Base-by-base conservation (phyloP, 2,329 filamentous ascomycete species). In the Aureobasidium sp. region DNA sequence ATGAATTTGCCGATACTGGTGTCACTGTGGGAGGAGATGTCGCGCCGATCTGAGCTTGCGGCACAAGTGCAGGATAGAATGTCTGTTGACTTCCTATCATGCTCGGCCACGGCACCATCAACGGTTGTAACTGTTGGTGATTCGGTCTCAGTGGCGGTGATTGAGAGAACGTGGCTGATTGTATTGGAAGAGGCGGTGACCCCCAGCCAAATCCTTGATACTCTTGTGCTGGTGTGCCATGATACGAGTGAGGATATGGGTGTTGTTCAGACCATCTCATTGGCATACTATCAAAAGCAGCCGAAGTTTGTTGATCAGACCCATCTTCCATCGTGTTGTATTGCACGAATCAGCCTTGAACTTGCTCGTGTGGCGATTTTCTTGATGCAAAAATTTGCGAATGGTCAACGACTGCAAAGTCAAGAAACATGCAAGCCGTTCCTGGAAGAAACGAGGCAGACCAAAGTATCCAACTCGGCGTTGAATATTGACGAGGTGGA, bases 41-140 rank as follows among this genome's bases (percentile, higher is more conserved):
- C 27, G 77, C 74, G 16, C 63, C 57, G 38, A 65, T 61, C 10
- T 65, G 59, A 21, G 75, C 68, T 5, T 79, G 74, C n/a, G 83
- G 78, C 55, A 86, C 76, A 34, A 79, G 76, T 37, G 80, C 74
- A 35, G 83, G 76, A 39, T 81, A 76, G 63, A 81, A 88, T 59
- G 70, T 80, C 22, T 59, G 75, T 39, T 86, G 85, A 59, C 85
- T 86, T 40, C 85, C 86, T 66, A 91, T 74, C 79, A 90, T 85
- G 67, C 87, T 91, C 6, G 88, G 88, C 88, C 88, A 94, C 41
- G 84, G 83, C 73, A 87, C 86, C 61, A 88, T 83, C 59, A 90
- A 73, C 64, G 87, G 84, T 19, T 86, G 81, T 17, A 87, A 71
- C 57, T 80, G 79, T 56, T 72, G 73, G 55, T 74, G 74, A 27